Conservation (phyloP, 164 flowering plant genomes). For the Umbellularia californica region DNA sequence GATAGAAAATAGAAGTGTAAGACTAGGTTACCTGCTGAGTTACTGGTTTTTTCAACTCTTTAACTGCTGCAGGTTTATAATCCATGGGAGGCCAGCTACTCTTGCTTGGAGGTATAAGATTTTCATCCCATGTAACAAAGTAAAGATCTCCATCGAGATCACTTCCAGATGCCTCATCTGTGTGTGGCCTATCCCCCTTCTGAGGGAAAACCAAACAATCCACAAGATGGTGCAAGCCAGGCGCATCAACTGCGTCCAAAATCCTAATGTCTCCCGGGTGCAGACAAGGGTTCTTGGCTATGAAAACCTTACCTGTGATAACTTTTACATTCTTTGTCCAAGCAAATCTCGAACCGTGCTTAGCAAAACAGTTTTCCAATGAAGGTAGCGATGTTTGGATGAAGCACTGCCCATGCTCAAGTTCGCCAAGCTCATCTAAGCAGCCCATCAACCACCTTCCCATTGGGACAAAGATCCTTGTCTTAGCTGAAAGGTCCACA, state of each 20-base stretch:
- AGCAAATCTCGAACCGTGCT: slow-evolving; percentile 68
- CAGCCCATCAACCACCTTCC: slow-evolving; percentile 96
- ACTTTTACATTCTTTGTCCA: slow-evolving; percentile 40
- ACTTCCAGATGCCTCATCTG: slow-evolving; percentile 97
- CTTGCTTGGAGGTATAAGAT: slow-evolving; percentile 80
- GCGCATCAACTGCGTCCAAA: slow-evolving; percentile 83
- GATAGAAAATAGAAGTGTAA: background rate
- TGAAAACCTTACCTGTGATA: slow-evolving; percentile 57
- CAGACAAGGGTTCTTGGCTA: slow-evolving; percentile 95
- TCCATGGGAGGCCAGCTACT: slow-evolving; percentile 77
- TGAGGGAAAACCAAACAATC: slow-evolving; percentile 95
- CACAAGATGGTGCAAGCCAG: slow-evolving; percentile 69
- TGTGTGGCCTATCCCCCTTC: slow-evolving; percentile 87
- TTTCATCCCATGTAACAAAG: slow-evolving; percentile 86
- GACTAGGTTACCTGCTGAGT: slow-evolving; percentile 35
- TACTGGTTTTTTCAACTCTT: slow-evolving; percentile 36
- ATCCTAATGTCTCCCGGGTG: slow-evolving; percentile 94
- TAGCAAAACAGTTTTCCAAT: slow-evolving; percentile 60
- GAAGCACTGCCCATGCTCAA: slow-evolving; percentile 88
- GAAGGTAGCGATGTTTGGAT: slow-evolving; percentile 77
- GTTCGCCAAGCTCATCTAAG: slow-evolving; percentile 80
- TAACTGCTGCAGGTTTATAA: slow-evolving; percentile 55
- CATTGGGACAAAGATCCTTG: slow-evolving; percentile 82
- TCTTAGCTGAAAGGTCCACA: slow-evolving; percentile 63
- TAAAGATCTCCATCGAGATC: slow-evolving; percentile 95